Evolutionary conservation across 1,284 basidiomycete genomes (phyloP), one percentile per base, ranked within the genome.

Genomic region (Austroboletus niveus): DNA sequence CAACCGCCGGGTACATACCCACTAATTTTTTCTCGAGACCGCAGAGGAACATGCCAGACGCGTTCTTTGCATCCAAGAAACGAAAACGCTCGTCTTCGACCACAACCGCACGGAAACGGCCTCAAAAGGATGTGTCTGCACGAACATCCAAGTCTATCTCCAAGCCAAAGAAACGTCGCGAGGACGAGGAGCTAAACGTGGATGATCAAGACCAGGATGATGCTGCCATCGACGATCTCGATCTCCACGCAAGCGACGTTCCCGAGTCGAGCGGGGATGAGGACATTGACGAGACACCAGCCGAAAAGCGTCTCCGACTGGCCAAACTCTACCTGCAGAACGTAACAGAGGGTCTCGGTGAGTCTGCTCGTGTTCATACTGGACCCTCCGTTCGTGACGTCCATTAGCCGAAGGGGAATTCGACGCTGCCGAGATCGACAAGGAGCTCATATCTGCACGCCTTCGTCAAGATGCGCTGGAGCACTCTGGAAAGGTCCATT

Each of bases 381-480:
- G 24, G 41, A 22, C 14, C 22, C 17, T 5, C 8, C 8, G 7
- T 40, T 64, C 41, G 52, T 50, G 27, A 34, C 30, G 22, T 12
- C 29, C 34, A 31, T 57, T 15, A 86, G 87, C 82, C 46, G 90
- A 92, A 31, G 89, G 86, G 31, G 92, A 94, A 55, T 92, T 87
- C 57, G 95, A 99, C 65, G 96, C 96, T 3, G 93, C 92, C 0
- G 93, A 95, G 58, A 85, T 96, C 45, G 95, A 98, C 75, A 81
- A 84, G 59, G 94, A 98, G 57, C 80, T 97, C 58, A 92, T 99
- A 56, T 91, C 92, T 41, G 81, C 93, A 15, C 77, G 95, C 44
- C 74, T 99, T 57, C 91, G 92, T 68, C 86, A 93, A 68, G 94
- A 96, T 72, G 92, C 94, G 39, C 69, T 92, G 48, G 86, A 92